These are phyloP conservation scores for Linum trigynum DNA, from an alignment of 345 rosid species.

Conservation along the genomic window DNA sequence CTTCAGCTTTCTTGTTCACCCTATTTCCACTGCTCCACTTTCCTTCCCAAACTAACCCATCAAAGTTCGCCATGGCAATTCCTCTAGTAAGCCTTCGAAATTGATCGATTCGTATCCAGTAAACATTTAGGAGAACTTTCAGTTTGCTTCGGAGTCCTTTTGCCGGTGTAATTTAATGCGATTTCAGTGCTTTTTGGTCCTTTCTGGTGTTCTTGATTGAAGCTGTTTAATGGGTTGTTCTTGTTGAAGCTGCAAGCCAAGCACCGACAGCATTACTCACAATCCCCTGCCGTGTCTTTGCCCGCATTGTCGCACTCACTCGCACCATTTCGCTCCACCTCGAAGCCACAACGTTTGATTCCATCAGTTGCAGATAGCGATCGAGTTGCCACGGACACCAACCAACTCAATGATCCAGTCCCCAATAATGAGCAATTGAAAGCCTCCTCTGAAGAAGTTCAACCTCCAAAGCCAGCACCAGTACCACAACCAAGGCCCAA, in stretches of 20 bases:
- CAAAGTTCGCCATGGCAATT: no score
- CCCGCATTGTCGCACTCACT: slow-evolving; percentile 17
- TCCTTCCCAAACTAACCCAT: background rate
- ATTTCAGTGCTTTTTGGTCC: slow-evolving; percentile 5
- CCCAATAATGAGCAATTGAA: background rate
- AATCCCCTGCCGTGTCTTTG: slow-evolving; percentile 16
- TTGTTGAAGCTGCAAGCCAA: slow-evolving; percentile 25
- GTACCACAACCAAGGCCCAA: slow-evolving; percentile 13
- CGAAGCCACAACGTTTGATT: slow-evolving; percentile 12
- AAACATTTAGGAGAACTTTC: background rate
- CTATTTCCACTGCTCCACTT: background rate
- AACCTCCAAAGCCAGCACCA: background rate
- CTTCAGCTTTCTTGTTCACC: background rate
- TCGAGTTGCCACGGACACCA: slow-evolving; percentile 20
- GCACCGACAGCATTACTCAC: slow-evolving; percentile 17
- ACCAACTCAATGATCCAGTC: slow-evolving; percentile 13
- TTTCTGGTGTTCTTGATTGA: slow-evolving; percentile 10
- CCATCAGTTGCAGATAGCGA: slow-evolving; percentile 37
- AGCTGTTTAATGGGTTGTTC: slow-evolving; percentile 1
- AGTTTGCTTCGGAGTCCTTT: background rate
- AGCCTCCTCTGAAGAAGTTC: background rate
- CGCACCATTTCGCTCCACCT: slow-evolving; percentile 7
- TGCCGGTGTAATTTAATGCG: background rate
- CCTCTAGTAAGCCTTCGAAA: no score
- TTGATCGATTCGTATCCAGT: no score